Base-by-base conservation (phyloP, 768 basidiomycete species). In the Xerocomellus dryophilus region DNA sequence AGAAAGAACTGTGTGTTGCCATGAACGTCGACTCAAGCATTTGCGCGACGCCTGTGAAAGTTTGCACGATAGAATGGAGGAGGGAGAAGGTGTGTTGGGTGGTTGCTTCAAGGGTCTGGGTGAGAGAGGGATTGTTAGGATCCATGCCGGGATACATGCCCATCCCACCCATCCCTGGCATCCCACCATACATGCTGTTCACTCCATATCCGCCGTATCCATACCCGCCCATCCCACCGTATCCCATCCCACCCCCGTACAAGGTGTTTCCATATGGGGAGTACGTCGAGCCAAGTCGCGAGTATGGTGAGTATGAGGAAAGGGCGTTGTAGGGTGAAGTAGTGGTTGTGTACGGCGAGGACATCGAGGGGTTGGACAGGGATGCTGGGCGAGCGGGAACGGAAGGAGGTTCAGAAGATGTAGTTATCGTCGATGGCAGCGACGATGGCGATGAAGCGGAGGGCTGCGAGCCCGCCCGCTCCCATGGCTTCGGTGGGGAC, bases 21-120 rank as follows among this genome's bases (percentile, higher is more conserved):
- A 98, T 90, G 73, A 96, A 98, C 6, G 96, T 98, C 32, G 84
- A 87, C 71, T 98, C 96, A 66, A 99, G 86, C 85, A 99, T 95
- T 69, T 98, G 96, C 0, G 96, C 88, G 57, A 99, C 86, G 21
- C 95, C 95, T 0, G 85, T 80, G 73, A 98, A 96, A 5, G 95
- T 97, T 63, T 93, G 90, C 42, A 99, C 96, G 67, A 99, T 88
- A 11, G 90, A 91, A 62, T 98, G 94, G 27, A 99, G 78, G 52
- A 99, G 85, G 27, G 88, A 80, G 65, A 99, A 99, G 3, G 96
- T 98, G 52, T 90, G 87, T 50, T 90, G 87, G 2, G 96, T 99
- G 10, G 91, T 89, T 7, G 83, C 69, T 73, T 97, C 93, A 56
- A 98, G 86, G 0, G 90, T 85, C 65, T 94, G 92, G 0, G 93